Evolutionary conservation across 805 yeast species (phyloP), one percentile per base, ranked within the genome.

Genomic region (Nakazawaea wickerhamii): DNA sequence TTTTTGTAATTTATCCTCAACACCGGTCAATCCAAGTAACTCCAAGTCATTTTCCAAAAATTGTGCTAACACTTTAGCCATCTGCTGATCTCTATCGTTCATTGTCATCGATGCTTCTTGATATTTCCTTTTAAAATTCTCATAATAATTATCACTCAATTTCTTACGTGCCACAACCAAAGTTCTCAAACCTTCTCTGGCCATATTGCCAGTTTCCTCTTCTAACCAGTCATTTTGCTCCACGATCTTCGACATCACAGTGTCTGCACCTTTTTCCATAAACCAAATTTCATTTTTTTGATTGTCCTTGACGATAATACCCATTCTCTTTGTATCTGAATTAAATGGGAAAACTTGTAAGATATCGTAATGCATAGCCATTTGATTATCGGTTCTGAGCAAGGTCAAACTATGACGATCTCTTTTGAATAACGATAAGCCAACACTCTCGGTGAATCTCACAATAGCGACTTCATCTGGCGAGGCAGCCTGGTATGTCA

Each of bases 401-500:
- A 93, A 62, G 0, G 86, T 71, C 51, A 93, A 73, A 5, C 81
- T 75, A 43, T 74, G 73, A 45, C 99, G 76, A 59, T 93, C 99
- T 54, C 99, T 77, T 54, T 77, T 81, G 46, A 78, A 71, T 35
- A 93, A 70, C 6, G 89, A 76, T 27, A 93, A 67, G 0, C 99
- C 99, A 23, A 90, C 91, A 2, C 68, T 59, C 49, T 88, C 95
- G 1, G 96, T 86, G 65, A 88, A 93, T 55, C 83, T 83, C 15
- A 93, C 98, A 49, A 93, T 93, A 22, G 99, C 99, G 52, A 93
- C 81, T 59, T 93, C 99, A 67, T 93, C 99, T 0, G 99, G 99
- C 0, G 97, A 90, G 0, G 98, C 97, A 0, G 99, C 99, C 63
- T 93, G 99, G 59, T 90, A 93, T 2, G 88, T 75, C 13, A 81